These are phyloP conservation scores for Babjeviella inositovora DNA, from an alignment of 805 yeast genomes.

Conservation along the genomic window DNA sequence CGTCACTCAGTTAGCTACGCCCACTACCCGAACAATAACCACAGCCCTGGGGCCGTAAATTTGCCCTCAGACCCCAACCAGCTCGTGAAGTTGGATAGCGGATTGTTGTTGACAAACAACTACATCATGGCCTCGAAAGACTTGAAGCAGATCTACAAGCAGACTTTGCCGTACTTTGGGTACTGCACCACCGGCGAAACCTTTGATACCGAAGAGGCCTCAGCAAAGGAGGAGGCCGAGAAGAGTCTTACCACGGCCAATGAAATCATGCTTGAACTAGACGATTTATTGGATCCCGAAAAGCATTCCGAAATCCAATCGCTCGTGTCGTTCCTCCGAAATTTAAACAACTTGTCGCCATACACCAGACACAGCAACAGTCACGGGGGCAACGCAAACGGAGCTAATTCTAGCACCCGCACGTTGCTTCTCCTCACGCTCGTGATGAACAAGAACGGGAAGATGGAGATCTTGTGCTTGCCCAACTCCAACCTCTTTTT, in stretches of 20 bases:
- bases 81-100: constrained; percentile 37
- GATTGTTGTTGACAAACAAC: constrained; percentile 36
- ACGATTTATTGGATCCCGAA: constrained; percentile 8
- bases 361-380: constrained; percentile 5
- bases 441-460: constrained; percentile 46
- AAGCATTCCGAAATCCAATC: too few relatives aligned
- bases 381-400: constrained; percentile 7
- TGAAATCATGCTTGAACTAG: constrained; percentile 18
- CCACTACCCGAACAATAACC: neutral
- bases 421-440: constrained; percentile 18
- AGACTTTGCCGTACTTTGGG: constrained; percentile 42
- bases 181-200: too few relatives aligned
- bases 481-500: constrained; percentile 49
- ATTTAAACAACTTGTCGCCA: constrained; percentile 3
- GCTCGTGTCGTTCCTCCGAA: constrained; percentile 1
- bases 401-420: constrained; percentile 11
- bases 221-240: too few relatives aligned
- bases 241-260: constrained; percentile 16
- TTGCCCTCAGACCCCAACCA: too few relatives aligned
- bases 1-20: constrained; percentile 1
- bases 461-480: constrained; percentile 53
- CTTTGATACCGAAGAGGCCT: too few relatives aligned
- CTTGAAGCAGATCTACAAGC: constrained; percentile 27
- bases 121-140: constrained; percentile 45
- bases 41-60: constrained; percentile 3